Base-by-base conservation (phyloP, 2,329 filamentous ascomycete species). In the Chaetothyriales sp. region DNA sequence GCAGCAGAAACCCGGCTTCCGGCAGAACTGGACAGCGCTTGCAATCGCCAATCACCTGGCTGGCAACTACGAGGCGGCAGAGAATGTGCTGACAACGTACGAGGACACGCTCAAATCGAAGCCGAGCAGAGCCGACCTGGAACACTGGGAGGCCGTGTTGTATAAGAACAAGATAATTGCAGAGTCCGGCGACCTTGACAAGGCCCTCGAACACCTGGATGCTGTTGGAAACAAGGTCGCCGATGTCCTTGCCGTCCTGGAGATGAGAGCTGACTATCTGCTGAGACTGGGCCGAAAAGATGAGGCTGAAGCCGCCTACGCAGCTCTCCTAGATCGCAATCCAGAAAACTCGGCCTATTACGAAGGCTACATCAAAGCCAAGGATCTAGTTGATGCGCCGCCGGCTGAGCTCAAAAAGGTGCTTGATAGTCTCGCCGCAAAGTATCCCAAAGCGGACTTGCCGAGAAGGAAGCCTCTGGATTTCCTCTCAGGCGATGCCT, bases 21-120 rank as follows among this genome's bases (percentile, higher is more conserved):
- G 93, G 59, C 86, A 93, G 70, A 95, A 90, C 69, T 98, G 93
- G 93, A 96, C 92, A 3, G 92, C 87, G n/a, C 72, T 98, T 54
- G 92, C 92, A 43, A 84, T 96, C 51, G 92, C 90, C 36, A 81
- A 95, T 65, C 92, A 98, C 63, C 75, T 98, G 49, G 78, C 81
- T n/a, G 92, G 90, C 1, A 85, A 94, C 63, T 73, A 92, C 54
- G 70, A 75, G 44, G 84, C 92, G 61, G 93, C 92, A 26, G 92
- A 98, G 70, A 87, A 88, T 61, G 85, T 95, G 43, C 71, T 98
- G 60, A 86, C 80, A 46, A 93, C 84, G 15, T 98, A 90, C 66
- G 92, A 98, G 68, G 87, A 92, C 55, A 96, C 90, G 0, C 68
- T 98, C 57, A 95, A 95, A 70, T 77, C 77, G 10, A 59, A 57